These are phyloP conservation scores for Aspergillus udagawae DNA, from an alignment of 2,329 filamentous ascomycete genomes.

Conservation along the genomic window DNA sequence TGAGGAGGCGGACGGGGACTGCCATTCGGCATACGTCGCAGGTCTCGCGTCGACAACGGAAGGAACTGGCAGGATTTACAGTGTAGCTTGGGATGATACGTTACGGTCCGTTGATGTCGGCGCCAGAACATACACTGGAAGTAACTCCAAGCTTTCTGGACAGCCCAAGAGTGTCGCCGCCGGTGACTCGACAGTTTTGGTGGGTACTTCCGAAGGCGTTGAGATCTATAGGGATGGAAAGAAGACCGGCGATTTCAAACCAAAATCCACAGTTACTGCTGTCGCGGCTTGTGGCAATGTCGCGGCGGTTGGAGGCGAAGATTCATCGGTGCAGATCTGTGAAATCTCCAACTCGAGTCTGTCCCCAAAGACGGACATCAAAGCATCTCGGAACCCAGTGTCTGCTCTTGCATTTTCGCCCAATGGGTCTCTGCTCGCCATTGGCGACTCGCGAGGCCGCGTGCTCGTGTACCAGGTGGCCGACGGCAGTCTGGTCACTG, in stretches of 20 bases:
- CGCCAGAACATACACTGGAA: conserved; percentile 70
- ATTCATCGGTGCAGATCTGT: conserved; percentile 74
- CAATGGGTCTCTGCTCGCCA: conserved; percentile 72
- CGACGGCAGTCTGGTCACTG: conserved; percentile 70
- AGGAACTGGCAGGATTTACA: conserved; percentile 63
- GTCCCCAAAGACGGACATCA: conserved; percentile 54
- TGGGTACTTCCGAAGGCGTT: conserved; percentile 58
- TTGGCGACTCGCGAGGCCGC: conserved; percentile 79
- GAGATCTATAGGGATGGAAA: conserved; percentile 56
- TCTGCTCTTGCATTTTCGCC: conserved; percentile 80
- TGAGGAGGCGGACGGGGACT: conserved; percentile 69
- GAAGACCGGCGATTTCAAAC: conserved; percentile 57
- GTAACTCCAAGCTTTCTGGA: conserved; percentile 62
- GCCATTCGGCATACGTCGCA: conserved; percentile 80
- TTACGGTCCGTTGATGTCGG: conserved; percentile 73
- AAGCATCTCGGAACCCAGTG: conserved; percentile 66
- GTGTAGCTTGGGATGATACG: conserved; percentile 91
- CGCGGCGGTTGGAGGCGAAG: conserved; percentile 73
- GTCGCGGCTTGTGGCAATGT: conserved; percentile 65
- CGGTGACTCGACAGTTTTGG: conserved; percentile 49
- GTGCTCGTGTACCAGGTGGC: conserved; percentile 73
- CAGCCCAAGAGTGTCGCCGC: conserved; percentile 75
- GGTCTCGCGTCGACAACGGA: conserved; percentile 61
- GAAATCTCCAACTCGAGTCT: conserved; percentile 55
- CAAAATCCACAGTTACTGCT: conserved; percentile 63